Percentiles rank a stretch among this genome's conserved stretches.
Conservation (phyloP, 306 rosid genomes). For the Vigna reflexopilosa region DNA sequence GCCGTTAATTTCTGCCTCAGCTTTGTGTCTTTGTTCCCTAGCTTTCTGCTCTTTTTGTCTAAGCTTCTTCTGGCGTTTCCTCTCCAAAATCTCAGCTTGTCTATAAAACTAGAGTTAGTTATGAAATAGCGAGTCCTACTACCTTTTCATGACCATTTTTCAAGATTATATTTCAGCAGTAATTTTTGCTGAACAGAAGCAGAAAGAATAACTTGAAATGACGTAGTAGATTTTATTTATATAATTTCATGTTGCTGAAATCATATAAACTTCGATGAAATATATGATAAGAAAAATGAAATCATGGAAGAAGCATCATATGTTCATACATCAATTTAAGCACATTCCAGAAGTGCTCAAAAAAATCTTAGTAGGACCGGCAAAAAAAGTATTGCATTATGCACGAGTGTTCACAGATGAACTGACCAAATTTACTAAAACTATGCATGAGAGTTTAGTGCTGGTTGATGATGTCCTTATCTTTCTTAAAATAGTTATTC, state of each 20-base stretch:
- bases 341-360: constrained; percentile 27
- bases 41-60: constrained; percentile 79
- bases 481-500: constrained; percentile 25
- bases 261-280: constrained; percentile 6
- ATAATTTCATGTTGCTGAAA: constrained; percentile 7
- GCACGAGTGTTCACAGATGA: constrained; percentile 7
- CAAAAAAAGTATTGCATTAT: neutral
- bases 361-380: constrained; percentile 19
- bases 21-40: constrained; percentile 57
- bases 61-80: constrained; percentile 79
- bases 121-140: constrained; percentile 21
- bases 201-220: constrained; percentile 6
- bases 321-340: constrained; percentile 20
- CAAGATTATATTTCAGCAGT: neutral
- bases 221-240: constrained; percentile 2
- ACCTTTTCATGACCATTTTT: constrained; percentile 9
- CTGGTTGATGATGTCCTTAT: constrained; percentile 30
- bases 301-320: constrained; percentile 10
- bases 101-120: constrained; percentile 50
- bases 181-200: constrained; percentile 18
- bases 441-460: constrained; percentile 6
- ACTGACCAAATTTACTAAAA: constrained; percentile 3
- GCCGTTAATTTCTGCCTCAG: constrained; percentile 48
- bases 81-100: constrained; percentile 74
- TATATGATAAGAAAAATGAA: constrained; percentile 8